Percentiles rank a stretch among this genome's conserved stretches.
These are phyloP conservation scores for Bocquillonia castaneifolia DNA, from an alignment of 441 rosid species.

Conservation along the genomic window DNA sequence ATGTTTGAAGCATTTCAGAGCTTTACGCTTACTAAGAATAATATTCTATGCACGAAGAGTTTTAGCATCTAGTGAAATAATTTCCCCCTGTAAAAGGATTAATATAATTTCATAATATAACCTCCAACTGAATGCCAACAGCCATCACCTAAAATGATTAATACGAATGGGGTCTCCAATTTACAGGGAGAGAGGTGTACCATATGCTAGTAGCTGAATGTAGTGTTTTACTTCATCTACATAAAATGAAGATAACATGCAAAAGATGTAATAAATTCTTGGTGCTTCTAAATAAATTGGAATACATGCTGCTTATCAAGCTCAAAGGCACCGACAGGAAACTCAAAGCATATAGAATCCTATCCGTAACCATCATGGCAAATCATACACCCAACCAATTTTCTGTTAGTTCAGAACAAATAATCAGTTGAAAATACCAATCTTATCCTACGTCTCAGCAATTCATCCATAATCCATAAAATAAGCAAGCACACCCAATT, in stretches of 20 bases:
- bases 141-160: neutral
- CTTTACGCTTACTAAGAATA: neutral
- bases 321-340: neutral
- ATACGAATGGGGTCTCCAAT: neutral
- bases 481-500: too few species aligned
- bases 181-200: neutral
- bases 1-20: constrained; percentile 1
- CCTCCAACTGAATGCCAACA: too few species aligned
- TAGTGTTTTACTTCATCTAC: neutral
- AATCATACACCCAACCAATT: neutral
- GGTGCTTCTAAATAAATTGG: neutral
- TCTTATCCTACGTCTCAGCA: too few species aligned
- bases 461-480: too few species aligned
- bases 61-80: neutral
- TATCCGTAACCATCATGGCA: neutral
- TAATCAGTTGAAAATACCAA: too few species aligned
- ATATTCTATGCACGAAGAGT: neutral
- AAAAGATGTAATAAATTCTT: neutral
- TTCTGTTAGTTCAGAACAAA: too few species aligned
- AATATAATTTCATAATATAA: neutral
- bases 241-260: neutral
- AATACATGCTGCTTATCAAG: neutral
- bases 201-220: neutral
- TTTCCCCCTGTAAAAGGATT: neutral
- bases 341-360: neutral